Conservation (phyloP, 257 asterid species). For the Capsicum rhomboideum region DNA sequence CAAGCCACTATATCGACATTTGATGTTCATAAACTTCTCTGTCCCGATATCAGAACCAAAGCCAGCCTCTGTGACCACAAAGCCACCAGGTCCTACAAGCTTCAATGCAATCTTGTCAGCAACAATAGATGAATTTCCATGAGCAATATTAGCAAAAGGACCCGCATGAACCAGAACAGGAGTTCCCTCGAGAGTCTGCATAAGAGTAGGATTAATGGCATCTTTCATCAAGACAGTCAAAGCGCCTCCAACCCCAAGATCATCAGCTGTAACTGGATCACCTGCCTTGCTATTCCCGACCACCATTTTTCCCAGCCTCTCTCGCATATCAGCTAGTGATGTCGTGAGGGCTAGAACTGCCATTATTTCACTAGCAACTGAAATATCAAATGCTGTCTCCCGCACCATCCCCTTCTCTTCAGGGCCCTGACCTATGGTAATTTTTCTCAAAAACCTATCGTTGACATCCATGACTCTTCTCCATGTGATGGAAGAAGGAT, state of each 20-base stretch:
- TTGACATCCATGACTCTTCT: constrained; percentile 96
- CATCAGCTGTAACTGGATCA: constrained; percentile 93
- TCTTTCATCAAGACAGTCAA: constrained; percentile 93
- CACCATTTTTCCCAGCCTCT: constrained; percentile 95
- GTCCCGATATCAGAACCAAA: constrained; percentile 97
- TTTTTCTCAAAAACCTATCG: constrained; percentile 89
- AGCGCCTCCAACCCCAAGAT: constrained; percentile 96
- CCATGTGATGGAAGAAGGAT: constrained; percentile 91
- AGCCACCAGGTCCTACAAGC: constrained; percentile 94
- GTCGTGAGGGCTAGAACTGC: constrained; percentile 96
- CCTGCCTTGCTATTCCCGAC: constrained; percentile 92
- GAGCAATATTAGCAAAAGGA: constrained; percentile 96
- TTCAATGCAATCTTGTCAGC: constrained; percentile 90
- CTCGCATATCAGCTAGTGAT: constrained; percentile 88
- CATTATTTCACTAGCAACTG: constrained; percentile 98
- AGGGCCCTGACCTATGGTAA: constrained; percentile 87
- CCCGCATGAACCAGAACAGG: constrained; percentile 97
- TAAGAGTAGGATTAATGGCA: constrained; percentile 85
- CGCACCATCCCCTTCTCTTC: constrained; percentile 97
- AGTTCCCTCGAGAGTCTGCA: constrained; percentile 97
- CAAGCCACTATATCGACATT: constrained; percentile 88
- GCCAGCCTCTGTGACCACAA: constrained; percentile 94
- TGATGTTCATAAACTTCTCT: constrained; percentile 93
- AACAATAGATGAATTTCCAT: constrained; percentile 90
- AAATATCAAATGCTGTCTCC: constrained; percentile 91